Evolutionary conservation across 2,329 filamentous ascomycete genomes (phyloP).

Genomic region (Tetracladium maxilliforme): DNA sequence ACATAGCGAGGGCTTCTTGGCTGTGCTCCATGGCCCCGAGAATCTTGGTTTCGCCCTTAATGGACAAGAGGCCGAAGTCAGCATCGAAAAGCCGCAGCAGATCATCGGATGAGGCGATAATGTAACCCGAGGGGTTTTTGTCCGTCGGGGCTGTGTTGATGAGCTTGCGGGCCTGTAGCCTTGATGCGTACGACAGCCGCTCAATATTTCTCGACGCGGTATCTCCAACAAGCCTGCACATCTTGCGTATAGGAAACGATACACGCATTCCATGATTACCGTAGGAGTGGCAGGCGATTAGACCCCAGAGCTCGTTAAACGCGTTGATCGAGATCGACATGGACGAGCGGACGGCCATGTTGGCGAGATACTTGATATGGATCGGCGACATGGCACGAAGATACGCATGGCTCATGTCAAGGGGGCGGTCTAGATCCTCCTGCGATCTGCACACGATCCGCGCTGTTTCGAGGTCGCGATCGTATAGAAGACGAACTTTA

Average conservation of each 20-base stretch:
- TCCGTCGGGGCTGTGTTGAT: slow-evolving; percentile 76
- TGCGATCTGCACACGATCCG: slow-evolving; percentile 66
- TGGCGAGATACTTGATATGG: slow-evolving; percentile 70
- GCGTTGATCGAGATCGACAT: slow-evolving; percentile 92
- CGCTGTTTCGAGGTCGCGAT: slow-evolving; percentile 66
- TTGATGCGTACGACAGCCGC: slow-evolving; percentile 69
- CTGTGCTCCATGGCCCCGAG: slow-evolving; percentile 60
- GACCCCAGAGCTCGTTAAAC: slow-evolving; percentile 73
- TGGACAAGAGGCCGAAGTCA: slow-evolving; percentile 74
- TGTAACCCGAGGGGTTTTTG: slow-evolving; percentile 75
- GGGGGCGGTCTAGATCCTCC: slow-evolving; percentile 57
- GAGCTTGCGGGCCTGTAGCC: slow-evolving; percentile 72
- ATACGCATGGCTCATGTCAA: slow-evolving; percentile 77
- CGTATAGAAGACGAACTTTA: slow-evolving; percentile 77
- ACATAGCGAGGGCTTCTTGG: slow-evolving; percentile 69
- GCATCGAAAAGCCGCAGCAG: slow-evolving; percentile 72
- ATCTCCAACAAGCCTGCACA: slow-evolving; percentile 79
- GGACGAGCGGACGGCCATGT: slow-evolving; percentile 85
- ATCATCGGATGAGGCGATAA: slow-evolving; percentile 79
- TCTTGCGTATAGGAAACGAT: slow-evolving; percentile 79
- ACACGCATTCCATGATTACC: slow-evolving; percentile 72
- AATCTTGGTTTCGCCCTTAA: slow-evolving; percentile 79
- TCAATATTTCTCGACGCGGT: slow-evolving; percentile 80
- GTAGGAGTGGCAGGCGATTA: slow-evolving; percentile 78
- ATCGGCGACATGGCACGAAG: slow-evolving; percentile 84